phyloP scores from a whole-genome alignment of 2,329 filamentous ascomycete genomes.

The Pyrenophora tritici-repentis region DNA sequence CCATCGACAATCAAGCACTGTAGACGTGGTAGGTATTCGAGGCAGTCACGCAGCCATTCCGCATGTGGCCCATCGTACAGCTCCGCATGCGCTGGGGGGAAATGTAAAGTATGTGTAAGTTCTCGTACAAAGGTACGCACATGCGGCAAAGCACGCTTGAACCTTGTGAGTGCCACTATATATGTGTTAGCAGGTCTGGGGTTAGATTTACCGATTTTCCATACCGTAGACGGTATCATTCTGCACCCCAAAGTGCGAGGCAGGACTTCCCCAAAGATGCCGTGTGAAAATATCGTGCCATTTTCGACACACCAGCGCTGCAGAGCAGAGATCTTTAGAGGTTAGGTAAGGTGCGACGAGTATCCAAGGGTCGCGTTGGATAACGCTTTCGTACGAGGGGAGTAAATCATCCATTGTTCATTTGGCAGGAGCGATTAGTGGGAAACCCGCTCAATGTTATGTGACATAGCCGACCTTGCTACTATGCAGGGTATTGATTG shows the following conservation, averaged over 20 bases:
- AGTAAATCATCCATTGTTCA: constrained; percentile 58
- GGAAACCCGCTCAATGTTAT: not conserved
- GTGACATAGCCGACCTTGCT: not conserved
- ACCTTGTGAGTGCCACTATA: constrained; percentile 62
- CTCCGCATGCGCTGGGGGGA: constrained; percentile 65
- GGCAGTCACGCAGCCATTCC: constrained; percentile 64
- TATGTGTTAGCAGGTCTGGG: constrained; percentile 10
- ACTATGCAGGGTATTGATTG: not conserved
- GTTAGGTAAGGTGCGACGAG: constrained; percentile 62
- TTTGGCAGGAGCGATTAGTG: not conserved
- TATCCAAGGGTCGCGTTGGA: constrained; percentile 59
- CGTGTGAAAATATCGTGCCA: constrained; percentile 65
- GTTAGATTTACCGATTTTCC: not conserved
- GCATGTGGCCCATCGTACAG: constrained; percentile 64
- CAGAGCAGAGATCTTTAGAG: constrained; percentile 61
- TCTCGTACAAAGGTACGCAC: constrained; percentile 58
- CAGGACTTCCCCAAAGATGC: constrained; percentile 66
- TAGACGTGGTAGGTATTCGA: constrained; percentile 62
- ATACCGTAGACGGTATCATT: constrained; percentile 64
- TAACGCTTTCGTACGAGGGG: constrained; percentile 64
- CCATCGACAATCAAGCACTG: constrained; percentile 64
- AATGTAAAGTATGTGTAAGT: constrained; percentile 65
- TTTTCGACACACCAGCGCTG: constrained; percentile 59
- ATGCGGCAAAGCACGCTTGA: constrained; percentile 61
- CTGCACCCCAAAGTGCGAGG: constrained; percentile 64